A percentile compares a stretch with the other conserved stretches of the same genome.
These are phyloP conservation scores for Tuber brumale DNA, from an alignment of 495 filamentous ascomycete species.

Conservation along the genomic window DNA sequence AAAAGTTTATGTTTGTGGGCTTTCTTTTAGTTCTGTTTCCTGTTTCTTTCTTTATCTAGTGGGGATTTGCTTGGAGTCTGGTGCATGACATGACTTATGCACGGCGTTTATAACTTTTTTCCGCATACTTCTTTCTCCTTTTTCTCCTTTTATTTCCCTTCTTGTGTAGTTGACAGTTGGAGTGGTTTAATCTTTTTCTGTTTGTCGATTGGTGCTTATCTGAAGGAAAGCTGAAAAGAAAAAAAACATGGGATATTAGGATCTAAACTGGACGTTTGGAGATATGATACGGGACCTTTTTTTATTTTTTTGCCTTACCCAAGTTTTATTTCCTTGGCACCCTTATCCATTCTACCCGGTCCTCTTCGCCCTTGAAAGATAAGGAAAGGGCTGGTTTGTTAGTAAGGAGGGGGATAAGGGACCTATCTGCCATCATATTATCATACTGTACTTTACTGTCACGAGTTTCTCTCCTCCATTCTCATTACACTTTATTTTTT, in stretches of 20 bases:
- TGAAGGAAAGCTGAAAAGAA: conserved; percentile 9
- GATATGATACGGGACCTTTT: conserved; percentile 9
- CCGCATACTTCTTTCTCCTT: conserved; percentile 5
- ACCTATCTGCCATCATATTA: background rate
- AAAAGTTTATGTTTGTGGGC: background rate
- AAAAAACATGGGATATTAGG: conserved; percentile 7
- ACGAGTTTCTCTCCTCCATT: background rate
- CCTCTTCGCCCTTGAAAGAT: background rate
- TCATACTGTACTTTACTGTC: background rate
- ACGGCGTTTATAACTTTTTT: conserved; percentile 20
- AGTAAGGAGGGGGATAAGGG: background rate
- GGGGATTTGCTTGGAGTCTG: conserved; percentile 1
- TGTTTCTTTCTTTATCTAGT: background rate
- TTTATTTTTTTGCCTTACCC: background rate
- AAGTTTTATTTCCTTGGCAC: conserved; percentile 1
- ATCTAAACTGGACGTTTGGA: conserved; percentile 4
- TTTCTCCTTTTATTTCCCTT: conserved; percentile 21
- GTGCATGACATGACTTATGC: conserved; percentile 8
- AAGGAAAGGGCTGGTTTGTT: background rate
- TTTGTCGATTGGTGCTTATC: background rate
- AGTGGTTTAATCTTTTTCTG: conserved; percentile 3
- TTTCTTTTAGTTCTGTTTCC: background rate
- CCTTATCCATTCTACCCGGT: background rate
- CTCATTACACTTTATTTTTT: background rate
- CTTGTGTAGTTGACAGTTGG: conserved; percentile 10